A percentile compares a stretch with the other conserved stretches of the same genome.
These are phyloP conservation scores for Ophiostoma himal-ulmi DNA, from an alignment of 2,329 filamentous ascomycete species.

Conservation along the genomic window DNA sequence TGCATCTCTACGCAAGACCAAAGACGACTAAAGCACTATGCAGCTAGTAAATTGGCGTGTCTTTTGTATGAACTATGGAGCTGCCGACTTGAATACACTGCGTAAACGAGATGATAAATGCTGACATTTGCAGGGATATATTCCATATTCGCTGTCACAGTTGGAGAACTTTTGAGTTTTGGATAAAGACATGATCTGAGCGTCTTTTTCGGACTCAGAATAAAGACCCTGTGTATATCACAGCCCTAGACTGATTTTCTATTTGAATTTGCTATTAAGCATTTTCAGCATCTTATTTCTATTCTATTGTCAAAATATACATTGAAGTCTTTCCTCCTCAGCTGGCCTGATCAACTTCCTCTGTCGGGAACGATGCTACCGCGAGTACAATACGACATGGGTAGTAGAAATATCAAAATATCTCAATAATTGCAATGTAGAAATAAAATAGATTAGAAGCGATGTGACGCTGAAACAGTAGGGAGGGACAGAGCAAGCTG, in stretches of 20 bases:
- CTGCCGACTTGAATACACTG: neutral
- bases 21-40: neutral
- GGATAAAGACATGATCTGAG: neutral
- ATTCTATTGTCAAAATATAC: neutral
- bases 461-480: neutral
- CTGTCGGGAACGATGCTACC: neutral
- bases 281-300: neutral
- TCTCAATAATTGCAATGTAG: neutral
- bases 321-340: neutral
- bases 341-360: neutral
- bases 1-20: neutral
- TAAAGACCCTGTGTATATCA: neutral
- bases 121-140: neutral
- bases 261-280: neutral
- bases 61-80: neutral
- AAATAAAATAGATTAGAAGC: neutral
- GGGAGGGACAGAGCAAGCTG: neutral
- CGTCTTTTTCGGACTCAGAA: neutral
- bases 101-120: neutral
- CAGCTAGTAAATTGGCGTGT: neutral
- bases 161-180: neutral
- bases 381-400: slow-evolving; percentile 1
- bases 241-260: neutral
- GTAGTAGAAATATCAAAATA: neutral
- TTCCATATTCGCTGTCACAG: neutral